Evolutionary conservation across 106 monocot species (phyloP).

Genomic region (Dioscorea zingiberensis): DNA sequence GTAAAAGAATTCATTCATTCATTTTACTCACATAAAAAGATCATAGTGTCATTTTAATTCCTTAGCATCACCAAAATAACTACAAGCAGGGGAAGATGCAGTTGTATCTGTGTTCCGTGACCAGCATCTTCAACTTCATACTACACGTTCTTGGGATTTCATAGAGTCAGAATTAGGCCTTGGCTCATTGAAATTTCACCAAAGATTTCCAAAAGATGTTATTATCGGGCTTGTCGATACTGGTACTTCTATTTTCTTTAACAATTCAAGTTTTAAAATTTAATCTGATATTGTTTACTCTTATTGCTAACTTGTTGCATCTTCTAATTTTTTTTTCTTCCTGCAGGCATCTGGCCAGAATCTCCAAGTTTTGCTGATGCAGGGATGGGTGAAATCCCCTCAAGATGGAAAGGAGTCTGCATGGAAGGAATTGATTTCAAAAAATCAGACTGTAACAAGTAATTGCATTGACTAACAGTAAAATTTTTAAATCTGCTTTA

Average conservation of each 20-base stretch:
- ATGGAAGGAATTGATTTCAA: conserved; percentile 92
- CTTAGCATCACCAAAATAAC: no score
- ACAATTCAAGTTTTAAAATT: no score
- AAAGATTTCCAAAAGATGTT: conserved; percentile 40
- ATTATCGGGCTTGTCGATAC: conserved; percentile 93
- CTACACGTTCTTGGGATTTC: conserved; percentile 94
- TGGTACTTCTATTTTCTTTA: conserved; percentile 25
- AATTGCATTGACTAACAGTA: background rate
- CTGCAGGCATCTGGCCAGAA: conserved; percentile 89
- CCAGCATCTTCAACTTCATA: conserved; percentile 72
- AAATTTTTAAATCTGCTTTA: background rate
- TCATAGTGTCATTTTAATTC: no score
- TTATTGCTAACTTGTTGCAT: background rate
- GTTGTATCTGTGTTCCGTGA: conserved; percentile 83
- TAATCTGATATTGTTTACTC: no score
- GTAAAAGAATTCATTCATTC: conserved; percentile 19
- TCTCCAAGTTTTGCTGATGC: conserved; percentile 78
- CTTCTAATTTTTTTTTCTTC: background rate
- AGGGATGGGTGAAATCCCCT: conserved; percentile 69
- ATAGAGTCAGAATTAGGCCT: conserved; percentile 62
- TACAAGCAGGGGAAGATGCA: conserved; percentile 40
- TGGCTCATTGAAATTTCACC: conserved; percentile 25
- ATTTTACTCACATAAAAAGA: background rate
- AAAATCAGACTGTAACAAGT: conserved; percentile 80
- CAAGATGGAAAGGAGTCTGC: conserved; percentile 88